These are phyloP conservation scores for Hericium alpestre DNA, from an alignment of 768 basidiomycete genomes.

Conservation along the genomic window DNA sequence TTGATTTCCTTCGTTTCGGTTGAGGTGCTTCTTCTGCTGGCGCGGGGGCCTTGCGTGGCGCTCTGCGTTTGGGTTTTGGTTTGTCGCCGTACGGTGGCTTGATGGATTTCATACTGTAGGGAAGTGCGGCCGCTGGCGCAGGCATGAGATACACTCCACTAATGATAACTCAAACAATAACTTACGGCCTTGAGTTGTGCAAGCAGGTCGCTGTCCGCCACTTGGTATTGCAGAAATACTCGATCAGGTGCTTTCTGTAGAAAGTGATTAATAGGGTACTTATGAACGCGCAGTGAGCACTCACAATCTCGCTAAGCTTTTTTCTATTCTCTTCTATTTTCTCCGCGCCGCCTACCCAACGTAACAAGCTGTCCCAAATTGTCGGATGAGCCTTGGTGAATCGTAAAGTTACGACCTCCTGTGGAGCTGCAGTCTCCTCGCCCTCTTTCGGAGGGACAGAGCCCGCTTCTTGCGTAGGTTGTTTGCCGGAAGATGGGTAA, in stretches of 20 bases:
- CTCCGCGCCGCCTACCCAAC: slow-evolving; percentile 52
- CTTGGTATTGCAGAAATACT: slow-evolving; percentile 44
- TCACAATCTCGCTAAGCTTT: slow-evolving; percentile 37
- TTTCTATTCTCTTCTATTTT: slow-evolving; percentile 39
- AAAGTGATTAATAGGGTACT: not conserved
- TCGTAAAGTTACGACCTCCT: slow-evolving; percentile 34
- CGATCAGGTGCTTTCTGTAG: slow-evolving; percentile 32
- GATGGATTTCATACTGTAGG: slow-evolving; percentile 46
- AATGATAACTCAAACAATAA: not conserved
- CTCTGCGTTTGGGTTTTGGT: slow-evolving; percentile 25
- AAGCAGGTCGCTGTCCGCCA: slow-evolving; percentile 46
- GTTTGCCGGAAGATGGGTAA: slow-evolving; percentile 4
- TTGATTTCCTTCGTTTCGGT: slow-evolving; percentile 32
- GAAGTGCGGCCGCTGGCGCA: slow-evolving; percentile 28
- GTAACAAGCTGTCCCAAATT: slow-evolving; percentile 47
- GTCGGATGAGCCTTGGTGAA: slow-evolving; percentile 36
- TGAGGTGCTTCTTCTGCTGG: slow-evolving; percentile 10
- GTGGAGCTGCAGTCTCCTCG: slow-evolving; percentile 9
- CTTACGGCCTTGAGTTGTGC: slow-evolving; percentile 51
- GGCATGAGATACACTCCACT: not conserved
- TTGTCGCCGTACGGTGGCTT: slow-evolving; percentile 37
- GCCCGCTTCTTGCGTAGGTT: not conserved
- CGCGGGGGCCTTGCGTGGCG: slow-evolving; percentile 21
- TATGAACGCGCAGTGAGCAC: not conserved
- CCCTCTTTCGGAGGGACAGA: not conserved